Percentiles rank a stretch among this genome's conserved stretches.
phyloP scores from a whole-genome alignment of 108 stramenopile genomes.

The Nitzschia palea region DNA sequence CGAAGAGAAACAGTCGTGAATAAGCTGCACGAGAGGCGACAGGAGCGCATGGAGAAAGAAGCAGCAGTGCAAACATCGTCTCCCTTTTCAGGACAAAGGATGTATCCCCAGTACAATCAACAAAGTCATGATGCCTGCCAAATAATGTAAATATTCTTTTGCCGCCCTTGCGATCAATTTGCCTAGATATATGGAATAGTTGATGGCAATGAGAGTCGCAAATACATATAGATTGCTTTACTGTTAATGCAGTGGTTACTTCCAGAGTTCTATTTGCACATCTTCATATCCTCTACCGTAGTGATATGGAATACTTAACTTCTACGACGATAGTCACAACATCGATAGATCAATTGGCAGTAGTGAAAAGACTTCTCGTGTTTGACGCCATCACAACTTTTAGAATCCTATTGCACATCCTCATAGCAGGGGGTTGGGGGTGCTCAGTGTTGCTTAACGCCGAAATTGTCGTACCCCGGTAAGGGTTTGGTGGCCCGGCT shows the following conservation, averaged over 20 bases:
- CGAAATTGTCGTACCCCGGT: conserved; percentile 33
- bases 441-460: conserved; percentile 29
- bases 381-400: too few species aligned
- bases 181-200: too few species aligned
- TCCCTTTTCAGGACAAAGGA: background rate
- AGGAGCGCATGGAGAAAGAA: conserved; percentile 18
- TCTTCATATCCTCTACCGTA: too few species aligned
- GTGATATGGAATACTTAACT: too few species aligned
- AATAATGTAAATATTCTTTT: conserved; percentile 10
- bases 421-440: background rate
- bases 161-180: background rate
- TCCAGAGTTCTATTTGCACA: too few species aligned
- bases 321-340: too few species aligned
- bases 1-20: conserved; percentile 15
- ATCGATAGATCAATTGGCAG: too few species aligned
- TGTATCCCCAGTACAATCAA: conserved; percentile 2
- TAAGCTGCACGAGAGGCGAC: conserved; percentile 34
- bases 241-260: too few species aligned
- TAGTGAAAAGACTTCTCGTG: too few species aligned
- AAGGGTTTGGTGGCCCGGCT: conserved; percentile 32
- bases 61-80: background rate
- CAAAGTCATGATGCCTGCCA: conserved; percentile 3
- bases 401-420: background rate
- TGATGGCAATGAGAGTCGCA: too few species aligned
- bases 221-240: too few species aligned